Percentiles rank a stretch among this genome's conserved stretches.
These are phyloP conservation scores for Davidsoniella neocaledoniae DNA, from an alignment of 2,329 filamentous ascomycete species.

Conservation along the genomic window DNA sequence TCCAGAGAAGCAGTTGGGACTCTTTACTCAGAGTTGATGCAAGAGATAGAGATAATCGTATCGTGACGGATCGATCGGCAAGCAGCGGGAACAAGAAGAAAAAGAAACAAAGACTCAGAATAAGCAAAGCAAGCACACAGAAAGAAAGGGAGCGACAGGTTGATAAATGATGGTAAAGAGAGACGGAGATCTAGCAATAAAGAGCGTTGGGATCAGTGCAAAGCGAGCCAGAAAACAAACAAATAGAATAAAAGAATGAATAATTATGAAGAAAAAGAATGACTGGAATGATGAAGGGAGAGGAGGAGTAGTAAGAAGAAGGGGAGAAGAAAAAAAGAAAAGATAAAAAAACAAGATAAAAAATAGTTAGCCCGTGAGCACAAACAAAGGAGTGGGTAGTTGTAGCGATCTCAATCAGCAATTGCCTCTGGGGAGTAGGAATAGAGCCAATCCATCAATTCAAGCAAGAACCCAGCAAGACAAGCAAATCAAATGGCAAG, in stretches of 20 bases:
- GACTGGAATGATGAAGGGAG: constrained; percentile 1
- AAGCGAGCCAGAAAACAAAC: neutral
- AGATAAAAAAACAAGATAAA: neutral
- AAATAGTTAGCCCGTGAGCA: no score
- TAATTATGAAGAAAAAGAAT: constrained; percentile 7
- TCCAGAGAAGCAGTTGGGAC: no score
- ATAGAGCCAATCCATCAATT: neutral
- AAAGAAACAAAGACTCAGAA: neutral
- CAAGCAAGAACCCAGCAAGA: neutral
- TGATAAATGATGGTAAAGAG: no score
- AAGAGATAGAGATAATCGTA: neutral
- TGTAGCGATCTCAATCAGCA: constrained; percentile 9
- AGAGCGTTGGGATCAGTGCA: no score
- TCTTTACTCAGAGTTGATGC: neutral
- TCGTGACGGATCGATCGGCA: no score
- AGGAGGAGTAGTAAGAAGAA: constrained; percentile 9
- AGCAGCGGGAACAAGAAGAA: neutral
- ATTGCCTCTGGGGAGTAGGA: neutral
- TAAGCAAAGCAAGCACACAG: neutral
- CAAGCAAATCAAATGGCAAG: neutral
- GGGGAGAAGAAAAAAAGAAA: constrained; percentile 7
- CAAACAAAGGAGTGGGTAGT: constrained; percentile 3
- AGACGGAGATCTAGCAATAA: no score
- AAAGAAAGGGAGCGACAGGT: neutral
- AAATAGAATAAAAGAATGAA: neutral